A percentile compares a stretch with the other conserved stretches of the same genome.
Evolutionary conservation across 148 eudicot genomes (phyloP).

Genomic region (Rheum nobile): DNA sequence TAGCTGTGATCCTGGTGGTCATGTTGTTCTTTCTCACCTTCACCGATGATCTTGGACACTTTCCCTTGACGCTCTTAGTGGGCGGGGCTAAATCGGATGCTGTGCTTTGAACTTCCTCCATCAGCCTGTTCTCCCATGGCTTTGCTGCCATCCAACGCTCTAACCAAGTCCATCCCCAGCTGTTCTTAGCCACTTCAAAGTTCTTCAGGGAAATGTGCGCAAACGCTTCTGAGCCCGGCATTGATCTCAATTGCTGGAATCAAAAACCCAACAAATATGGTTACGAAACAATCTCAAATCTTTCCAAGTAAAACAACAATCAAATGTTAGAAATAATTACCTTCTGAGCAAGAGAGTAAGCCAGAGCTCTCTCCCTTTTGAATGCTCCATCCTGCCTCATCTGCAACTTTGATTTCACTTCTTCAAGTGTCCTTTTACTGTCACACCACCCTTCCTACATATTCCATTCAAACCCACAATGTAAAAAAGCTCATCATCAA

Average conservation of each 20-base stretch:
- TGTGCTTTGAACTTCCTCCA: conserved; percentile 48
- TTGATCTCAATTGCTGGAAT: conserved; percentile 48
- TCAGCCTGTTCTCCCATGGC: conserved; percentile 86
- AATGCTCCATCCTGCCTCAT: conserved; percentile 89
- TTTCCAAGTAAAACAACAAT: not conserved
- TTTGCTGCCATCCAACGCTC: conserved; percentile 98
- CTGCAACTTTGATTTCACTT: conserved; percentile 78
- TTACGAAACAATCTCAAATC: no score
- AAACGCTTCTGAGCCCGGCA: conserved; percentile 29
- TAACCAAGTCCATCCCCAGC: conserved; percentile 91
- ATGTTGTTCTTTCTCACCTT: conserved; percentile 63
- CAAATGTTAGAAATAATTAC: conserved; percentile 17
- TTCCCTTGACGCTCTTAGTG: conserved; percentile 25
- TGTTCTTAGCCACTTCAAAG: conserved; percentile 35
- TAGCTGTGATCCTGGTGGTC: conserved; percentile 69
- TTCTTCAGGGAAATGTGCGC: conserved; percentile 33
- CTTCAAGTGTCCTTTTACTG: conserved; percentile 69
- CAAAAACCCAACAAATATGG: not conserved
- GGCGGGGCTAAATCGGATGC: conserved; percentile 17
- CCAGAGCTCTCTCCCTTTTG: conserved; percentile 92
- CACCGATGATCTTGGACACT: conserved; percentile 34
- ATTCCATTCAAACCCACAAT: not conserved
- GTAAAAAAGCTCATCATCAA: not conserved
- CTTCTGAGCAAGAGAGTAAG: conserved; percentile 86
- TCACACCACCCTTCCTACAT: conserved; percentile 97